These are phyloP conservation scores for Phytophthora niederhauseri DNA, from an alignment of 352 stramenopile species.

Conservation along the genomic window DNA sequence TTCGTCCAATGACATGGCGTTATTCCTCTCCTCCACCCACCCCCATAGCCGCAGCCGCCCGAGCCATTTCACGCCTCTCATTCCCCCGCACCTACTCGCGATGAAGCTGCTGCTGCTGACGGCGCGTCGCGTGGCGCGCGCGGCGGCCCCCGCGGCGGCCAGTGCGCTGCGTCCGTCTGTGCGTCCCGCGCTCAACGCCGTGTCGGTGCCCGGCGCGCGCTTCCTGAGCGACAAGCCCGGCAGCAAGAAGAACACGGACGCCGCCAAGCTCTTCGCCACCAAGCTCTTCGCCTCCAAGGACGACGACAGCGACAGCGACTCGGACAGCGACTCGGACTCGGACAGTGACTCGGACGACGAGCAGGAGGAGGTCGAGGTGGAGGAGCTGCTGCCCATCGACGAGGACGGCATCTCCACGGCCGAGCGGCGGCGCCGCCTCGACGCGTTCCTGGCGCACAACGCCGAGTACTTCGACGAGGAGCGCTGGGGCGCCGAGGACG, in stretches of 20 bases:
- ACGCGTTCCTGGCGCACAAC: slow-evolving; percentile 47
- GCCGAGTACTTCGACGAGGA: slow-evolving; percentile 74
- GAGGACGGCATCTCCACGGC: slow-evolving; percentile 39
- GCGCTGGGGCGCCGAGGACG: slow-evolving; percentile 67
- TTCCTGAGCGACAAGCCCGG: slow-evolving; percentile 27
- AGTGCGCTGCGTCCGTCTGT: slow-evolving; percentile 11
- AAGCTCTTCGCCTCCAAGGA: slow-evolving; percentile 32
- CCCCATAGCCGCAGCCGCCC: slow-evolving; percentile 4
- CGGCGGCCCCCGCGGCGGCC: slow-evolving; percentile 19
- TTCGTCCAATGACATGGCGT: not conserved
- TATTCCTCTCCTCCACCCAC: slow-evolving; percentile 21
- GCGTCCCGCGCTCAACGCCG: slow-evolving; percentile 17
- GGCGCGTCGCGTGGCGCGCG: slow-evolving; percentile 36
- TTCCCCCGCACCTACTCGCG: slow-evolving; percentile 12
- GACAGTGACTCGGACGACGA: slow-evolving; percentile 28
- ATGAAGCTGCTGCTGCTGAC: slow-evolving; percentile 64
- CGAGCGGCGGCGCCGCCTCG: slow-evolving; percentile 34
- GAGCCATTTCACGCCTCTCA: slow-evolving; percentile 39
- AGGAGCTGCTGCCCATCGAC: slow-evolving; percentile 40
- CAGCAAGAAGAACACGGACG: slow-evolving; percentile 27
- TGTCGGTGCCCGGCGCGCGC: slow-evolving; percentile 17
- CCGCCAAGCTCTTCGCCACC: slow-evolving; percentile 36
- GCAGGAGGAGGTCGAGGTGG: slow-evolving; percentile 25
- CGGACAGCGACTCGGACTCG: slow-evolving; percentile 29
- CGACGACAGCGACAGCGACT: slow-evolving; percentile 31